phyloP scores from a whole-genome alignment of 108 stramenopile genomes.

The Parmales sp. region DNA sequence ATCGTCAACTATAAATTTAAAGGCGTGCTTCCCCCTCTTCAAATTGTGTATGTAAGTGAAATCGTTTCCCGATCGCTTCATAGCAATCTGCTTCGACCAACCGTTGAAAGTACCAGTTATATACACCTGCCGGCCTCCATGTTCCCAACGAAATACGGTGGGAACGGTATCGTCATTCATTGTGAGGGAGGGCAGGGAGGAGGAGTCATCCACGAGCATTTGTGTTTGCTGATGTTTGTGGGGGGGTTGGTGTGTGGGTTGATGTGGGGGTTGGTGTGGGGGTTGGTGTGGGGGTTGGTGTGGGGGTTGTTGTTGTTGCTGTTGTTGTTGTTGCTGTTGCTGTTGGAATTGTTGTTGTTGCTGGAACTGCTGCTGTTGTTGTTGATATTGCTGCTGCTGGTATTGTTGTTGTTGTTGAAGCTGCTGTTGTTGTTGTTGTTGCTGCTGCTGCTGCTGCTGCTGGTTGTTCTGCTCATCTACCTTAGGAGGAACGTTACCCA shows the following conservation, averaged over 20 bases:
- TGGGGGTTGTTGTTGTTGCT: too few species aligned
- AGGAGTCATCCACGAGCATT: neutral
- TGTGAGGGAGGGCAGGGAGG: neutral
- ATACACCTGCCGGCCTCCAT: conserved; percentile 93
- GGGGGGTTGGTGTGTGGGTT: neutral
- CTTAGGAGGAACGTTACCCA: neutral
- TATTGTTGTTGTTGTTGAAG: neutral
- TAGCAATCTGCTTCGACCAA: conserved; percentile 92
- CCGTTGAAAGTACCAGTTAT: conserved; percentile 98
- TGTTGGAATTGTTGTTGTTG: too few species aligned
- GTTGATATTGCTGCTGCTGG: too few species aligned
- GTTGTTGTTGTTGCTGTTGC: too few species aligned
- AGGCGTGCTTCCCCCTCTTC: conserved; percentile 88
- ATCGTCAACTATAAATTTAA: conserved; percentile 98
- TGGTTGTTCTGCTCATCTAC: neutral
- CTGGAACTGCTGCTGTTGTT: too few species aligned
- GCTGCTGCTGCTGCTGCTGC: neutral
- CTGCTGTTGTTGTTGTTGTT: neutral
- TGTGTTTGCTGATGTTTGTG: neutral
- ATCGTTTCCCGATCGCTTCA: conserved; percentile 99
- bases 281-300: too few species aligned
- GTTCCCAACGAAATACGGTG: conserved; percentile 98
- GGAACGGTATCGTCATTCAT: conserved; percentile 81
- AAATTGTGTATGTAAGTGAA: conserved; percentile 98
- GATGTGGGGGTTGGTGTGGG: too few species aligned